Base-by-base conservation (phyloP, 495 filamentous ascomycete genomes). In the Hyaloscypha bicolor region DNA sequence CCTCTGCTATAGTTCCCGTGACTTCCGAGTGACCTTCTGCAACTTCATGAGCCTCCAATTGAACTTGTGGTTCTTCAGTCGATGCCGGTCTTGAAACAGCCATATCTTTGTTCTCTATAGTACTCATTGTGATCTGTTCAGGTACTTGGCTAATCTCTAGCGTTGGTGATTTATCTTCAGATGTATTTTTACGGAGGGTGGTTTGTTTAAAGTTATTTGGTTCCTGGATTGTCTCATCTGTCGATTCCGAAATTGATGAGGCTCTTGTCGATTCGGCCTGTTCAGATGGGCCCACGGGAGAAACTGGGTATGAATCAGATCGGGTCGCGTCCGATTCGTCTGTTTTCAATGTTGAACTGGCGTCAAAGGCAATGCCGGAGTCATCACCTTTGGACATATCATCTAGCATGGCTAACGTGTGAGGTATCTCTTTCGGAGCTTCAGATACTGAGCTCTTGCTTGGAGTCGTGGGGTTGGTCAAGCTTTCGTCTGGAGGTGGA, bases 221-320 rank as follows among this genome's bases (percentile, higher is more conserved):
- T 5, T 69, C 67, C 51, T 70, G 72, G 30, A 74, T 60, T 12
- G 81, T 84, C 71, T 85, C 82, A 48, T 85, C 83, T 6, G 82
- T 83, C 25, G 80, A 83, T 64, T 85, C 83, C 19, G 83, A 85
- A 8, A 86, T 63, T 0, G 84, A 86, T 1, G 84, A 86, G 22
- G 84, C 83, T 64, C 79, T 80, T 9, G 84, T 86, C 9, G 82
- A 85, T 63, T 79, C 79, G 8, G 81, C 81, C 67, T 80, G 74
- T 61, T 85, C 84, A 6, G 81, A 84, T 21, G 74, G 72, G 51
- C 76, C 81, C 35, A 78, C 66, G 4, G 84, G 83, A 29, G 82
- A 85, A 25, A 81, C 71, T 2, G 83, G 81, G 69, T 80, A 81
- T 9, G 84, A 86, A 71, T 86, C 82, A 22, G 71, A 66, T 67